Conservation (phyloP, 2,329 filamentous ascomycete species). For the Triangularia setosa region DNA sequence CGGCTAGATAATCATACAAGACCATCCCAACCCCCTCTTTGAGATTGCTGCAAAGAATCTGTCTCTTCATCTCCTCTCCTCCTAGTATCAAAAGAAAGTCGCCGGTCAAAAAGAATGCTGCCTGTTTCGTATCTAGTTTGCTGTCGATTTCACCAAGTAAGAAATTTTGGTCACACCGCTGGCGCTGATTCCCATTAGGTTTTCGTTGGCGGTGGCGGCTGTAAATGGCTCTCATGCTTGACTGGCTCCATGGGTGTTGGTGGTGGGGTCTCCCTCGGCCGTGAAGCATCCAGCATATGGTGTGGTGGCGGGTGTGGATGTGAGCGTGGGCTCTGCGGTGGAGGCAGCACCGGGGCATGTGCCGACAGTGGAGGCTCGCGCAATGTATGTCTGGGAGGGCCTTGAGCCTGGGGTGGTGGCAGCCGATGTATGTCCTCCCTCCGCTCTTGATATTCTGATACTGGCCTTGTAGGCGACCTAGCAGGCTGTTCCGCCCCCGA, state of each 20-base stretch:
- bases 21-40: not conserved
- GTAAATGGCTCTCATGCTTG: constrained; percentile 1
- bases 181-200: not conserved
- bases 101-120: not conserved
- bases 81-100: not conserved
- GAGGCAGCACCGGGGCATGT: constrained; percentile 14
- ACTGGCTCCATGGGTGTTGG: constrained; percentile 2
- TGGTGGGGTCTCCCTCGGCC: constrained; percentile 12
- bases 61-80: not conserved
- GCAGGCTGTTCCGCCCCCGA: constrained; percentile 4
- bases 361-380: constrained; percentile 6
- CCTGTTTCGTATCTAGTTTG: not conserved
- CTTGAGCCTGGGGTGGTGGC: constrained; percentile 11
- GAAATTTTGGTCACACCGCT: not conserved
- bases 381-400: not conserved
- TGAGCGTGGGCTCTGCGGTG: constrained; percentile 9
- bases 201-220: constrained; percentile 5
- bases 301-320: constrained; percentile 4
- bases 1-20: not conserved
- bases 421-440: constrained; percentile 14
- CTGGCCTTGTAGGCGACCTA: constrained; percentile 12
- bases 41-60: not conserved
- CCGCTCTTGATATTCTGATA: constrained; percentile 14
- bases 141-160: not conserved
- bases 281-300: constrained; percentile 5